Base-by-base conservation (phyloP, 352 stramenopile species). In the Blastocystis sp. region DNA sequence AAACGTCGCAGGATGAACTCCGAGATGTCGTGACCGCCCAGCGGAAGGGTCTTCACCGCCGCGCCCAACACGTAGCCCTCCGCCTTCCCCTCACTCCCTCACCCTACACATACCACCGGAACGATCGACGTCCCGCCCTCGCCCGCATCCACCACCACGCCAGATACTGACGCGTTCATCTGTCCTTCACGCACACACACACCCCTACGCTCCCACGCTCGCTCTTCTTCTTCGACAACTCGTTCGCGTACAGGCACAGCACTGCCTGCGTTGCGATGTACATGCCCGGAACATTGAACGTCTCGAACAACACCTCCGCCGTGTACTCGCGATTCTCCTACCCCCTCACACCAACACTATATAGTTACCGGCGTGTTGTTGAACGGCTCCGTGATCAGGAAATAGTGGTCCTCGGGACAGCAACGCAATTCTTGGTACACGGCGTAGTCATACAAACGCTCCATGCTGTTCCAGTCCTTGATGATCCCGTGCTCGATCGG, bases 251-350 rank as follows among this genome's bases (percentile, higher is more conserved):
- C 38, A 98, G 91, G 23, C 95, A 94, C 67, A 98, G 90, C 67
- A 98, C 94, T 10, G 95, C 95, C 89, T 98, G 95, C 41, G 96
- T 93, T n/a, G 93, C 94, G 84, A 97, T 97, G 91, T 97, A 97
- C 23, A 97, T 90, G 0, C 93, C 94, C 0, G 94, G 28, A 34
- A 34, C 28, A 34, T 34, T 34, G 28, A 34, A 34, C 28, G 28
- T 34, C 28, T 34, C 28, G 94, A 97, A 97, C 94, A 97, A 97
- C 90, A 97, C 96, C 91, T 97, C 94, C 48, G 94, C 95, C 45
- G 95, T 97, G 71, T 94, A 93, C 89, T 98, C 95, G 59, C 93
- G 91, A 91, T 98, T 98, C 91, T 98, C 95, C 17, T 84, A 74
- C 62, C 19, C 19, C 17, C 21, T 67, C 10, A 76, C 2, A 3